A percentile compares a stretch with the other conserved stretches of the same genome.
Conservation (phyloP, 2,329 filamentous ascomycete genomes). For the Fusarium sublunatum region DNA sequence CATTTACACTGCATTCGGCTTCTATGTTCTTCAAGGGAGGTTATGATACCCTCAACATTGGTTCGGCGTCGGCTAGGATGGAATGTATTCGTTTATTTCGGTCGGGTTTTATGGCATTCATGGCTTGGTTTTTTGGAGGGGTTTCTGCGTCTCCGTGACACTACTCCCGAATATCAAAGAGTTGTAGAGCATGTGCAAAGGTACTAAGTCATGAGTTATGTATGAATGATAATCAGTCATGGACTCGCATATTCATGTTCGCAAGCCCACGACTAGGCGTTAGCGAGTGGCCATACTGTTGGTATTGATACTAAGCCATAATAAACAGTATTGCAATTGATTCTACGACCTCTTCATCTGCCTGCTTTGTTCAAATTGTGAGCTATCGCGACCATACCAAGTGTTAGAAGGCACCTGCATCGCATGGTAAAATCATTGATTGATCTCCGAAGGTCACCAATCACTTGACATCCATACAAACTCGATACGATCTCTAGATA, state of each 20-base stretch:
- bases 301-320: too few relatives aligned
- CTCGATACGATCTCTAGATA: too few relatives aligned
- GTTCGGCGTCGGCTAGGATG: constrained; percentile 21
- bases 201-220: constrained; percentile 13
- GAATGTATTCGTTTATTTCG: constrained; percentile 8
- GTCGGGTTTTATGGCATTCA: neutral
- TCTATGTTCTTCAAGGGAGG: constrained; percentile 6
- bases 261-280: too few relatives aligned
- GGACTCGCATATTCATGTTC: neutral
- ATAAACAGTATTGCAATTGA: too few relatives aligned
- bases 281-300: too few relatives aligned
- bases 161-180: neutral
- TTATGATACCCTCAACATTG: constrained; percentile 37
- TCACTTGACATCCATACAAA: too few relatives aligned
- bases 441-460: too few relatives aligned
- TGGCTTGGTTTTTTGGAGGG: neutral
- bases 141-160: neutral
- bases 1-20: constrained; percentile 1
- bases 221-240: constrained; percentile 6
- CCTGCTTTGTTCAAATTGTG: too few relatives aligned
- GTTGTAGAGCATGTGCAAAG: neutral
- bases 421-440: too few relatives aligned
- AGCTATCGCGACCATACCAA: too few relatives aligned
- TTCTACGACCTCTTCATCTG: too few relatives aligned
- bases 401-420: too few relatives aligned